Evolutionary conservation across 1,284 basidiomycete genomes (phyloP).

Genomic region (Peniophora sp.): DNA sequence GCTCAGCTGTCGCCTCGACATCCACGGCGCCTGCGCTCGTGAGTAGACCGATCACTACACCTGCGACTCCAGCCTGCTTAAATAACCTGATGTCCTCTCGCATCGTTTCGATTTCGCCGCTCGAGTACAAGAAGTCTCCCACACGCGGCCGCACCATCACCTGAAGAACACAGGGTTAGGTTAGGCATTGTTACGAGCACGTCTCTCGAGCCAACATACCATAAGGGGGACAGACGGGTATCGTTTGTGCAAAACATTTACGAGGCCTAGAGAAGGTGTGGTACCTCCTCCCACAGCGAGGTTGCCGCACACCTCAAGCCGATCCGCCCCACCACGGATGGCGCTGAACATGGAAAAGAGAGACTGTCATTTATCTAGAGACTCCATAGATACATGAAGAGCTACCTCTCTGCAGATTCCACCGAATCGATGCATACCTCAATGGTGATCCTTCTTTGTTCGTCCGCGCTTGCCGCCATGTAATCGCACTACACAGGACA

Average conservation of each 20-base stretch:
- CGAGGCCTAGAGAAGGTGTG: slow-evolving; percentile 68
- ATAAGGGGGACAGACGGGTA: slow-evolving; percentile 52
- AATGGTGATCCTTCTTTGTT: not conserved
- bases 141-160: slow-evolving; percentile 72
- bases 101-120: slow-evolving; percentile 63
- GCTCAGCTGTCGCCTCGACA: slow-evolving; percentile 33
- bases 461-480: too few relatives aligned
- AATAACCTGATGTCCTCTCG: slow-evolving; percentile 59
- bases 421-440: not conserved
- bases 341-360: slow-evolving; percentile 36
- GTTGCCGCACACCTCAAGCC: slow-evolving; percentile 74
- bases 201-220: slow-evolving; percentile 30
- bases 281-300: slow-evolving; percentile 69
- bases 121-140: slow-evolving; percentile 70
- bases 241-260: slow-evolving; percentile 43
- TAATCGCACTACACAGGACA: too few relatives aligned
- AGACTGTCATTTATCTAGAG: not conserved
- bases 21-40: slow-evolving; percentile 55
- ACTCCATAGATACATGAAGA: not conserved
- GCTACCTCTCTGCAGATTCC: not conserved
- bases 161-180: slow-evolving; percentile 25
- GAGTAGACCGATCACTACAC: slow-evolving; percentile 68
- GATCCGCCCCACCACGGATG: slow-evolving; percentile 56
- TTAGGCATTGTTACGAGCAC: not conserved
- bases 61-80: slow-evolving; percentile 47